Conservation (phyloP, 1,284 basidiomycete genomes). For the Moesziomyces parantarcticus region DNA sequence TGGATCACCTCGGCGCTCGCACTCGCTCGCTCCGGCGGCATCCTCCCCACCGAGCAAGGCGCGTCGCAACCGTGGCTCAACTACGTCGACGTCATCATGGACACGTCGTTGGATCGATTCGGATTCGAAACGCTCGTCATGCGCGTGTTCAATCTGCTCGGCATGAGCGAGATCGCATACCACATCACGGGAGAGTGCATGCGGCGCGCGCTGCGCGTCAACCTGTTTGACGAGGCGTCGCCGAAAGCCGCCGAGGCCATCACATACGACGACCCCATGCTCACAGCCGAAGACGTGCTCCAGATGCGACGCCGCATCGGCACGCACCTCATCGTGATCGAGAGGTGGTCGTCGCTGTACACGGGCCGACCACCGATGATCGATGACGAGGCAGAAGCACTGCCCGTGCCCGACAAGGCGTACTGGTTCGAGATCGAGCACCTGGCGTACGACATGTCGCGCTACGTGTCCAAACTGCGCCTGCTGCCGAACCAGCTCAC, state of each 20-base stretch:
- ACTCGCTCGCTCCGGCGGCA: conserved; percentile 17
- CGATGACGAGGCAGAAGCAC: conserved; percentile 26
- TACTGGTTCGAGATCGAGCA: conserved; percentile 13
- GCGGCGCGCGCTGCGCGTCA: conserved; percentile 27
- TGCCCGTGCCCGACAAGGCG: conserved; percentile 2
- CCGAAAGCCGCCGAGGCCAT: conserved; percentile 3
- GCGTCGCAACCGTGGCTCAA: conserved; percentile 11
- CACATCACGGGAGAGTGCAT: conserved; percentile 28
- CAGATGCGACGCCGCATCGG: conserved; percentile 30
- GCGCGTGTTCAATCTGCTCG: conserved; percentile 25
- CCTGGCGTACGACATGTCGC: conserved; percentile 1
- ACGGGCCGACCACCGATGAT: conserved; percentile 31
- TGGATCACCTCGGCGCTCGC: conserved; percentile 33
- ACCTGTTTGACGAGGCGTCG: conserved; percentile 24
- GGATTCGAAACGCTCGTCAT: conserved; percentile 24
- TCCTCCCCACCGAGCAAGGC: neutral
- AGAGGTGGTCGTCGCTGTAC: conserved; percentile 31
- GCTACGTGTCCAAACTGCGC: conserved; percentile 13
- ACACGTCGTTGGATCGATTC: conserved; percentile 30
- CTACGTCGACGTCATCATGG: conserved; percentile 13
- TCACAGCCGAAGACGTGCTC: conserved; percentile 15
- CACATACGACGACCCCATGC: conserved; percentile 3
- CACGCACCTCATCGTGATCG: conserved; percentile 10
- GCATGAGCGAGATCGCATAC: conserved; percentile 26
- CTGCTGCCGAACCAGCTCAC: conserved; percentile 16